These are phyloP conservation scores for Diospyros kaki DNA, from an alignment of 148 eudicot species.

Conservation along the genomic window DNA sequence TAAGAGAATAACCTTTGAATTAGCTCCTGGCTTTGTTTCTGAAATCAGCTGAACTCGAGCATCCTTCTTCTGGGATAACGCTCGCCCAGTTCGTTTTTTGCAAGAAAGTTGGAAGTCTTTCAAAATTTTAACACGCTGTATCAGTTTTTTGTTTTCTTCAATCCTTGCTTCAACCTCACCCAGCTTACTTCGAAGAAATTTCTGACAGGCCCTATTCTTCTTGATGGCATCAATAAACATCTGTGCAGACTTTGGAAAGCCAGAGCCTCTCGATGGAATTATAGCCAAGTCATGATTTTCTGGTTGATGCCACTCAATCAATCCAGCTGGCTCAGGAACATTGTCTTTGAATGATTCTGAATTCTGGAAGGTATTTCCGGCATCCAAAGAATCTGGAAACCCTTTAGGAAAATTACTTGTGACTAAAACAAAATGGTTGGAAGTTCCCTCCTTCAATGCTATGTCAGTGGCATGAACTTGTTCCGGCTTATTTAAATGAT, in stretches of 20 bases:
- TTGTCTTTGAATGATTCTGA: constrained; percentile 14
- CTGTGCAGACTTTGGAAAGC: constrained; percentile 59
- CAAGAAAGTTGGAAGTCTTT: constrained; percentile 60
- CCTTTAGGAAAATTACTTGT: constrained; percentile 32
- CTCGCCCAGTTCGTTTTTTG: constrained; percentile 53
- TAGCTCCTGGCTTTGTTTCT: constrained; percentile 40
- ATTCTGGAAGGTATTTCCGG: constrained; percentile 13
- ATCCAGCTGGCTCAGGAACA: constrained; percentile 20
- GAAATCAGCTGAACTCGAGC: constrained; percentile 68
- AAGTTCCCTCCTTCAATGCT: constrained; percentile 39
- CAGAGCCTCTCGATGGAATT: constrained; percentile 24
- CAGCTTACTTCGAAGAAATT: constrained; percentile 61
- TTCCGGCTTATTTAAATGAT: constrained; percentile 13
- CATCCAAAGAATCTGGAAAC: constrained; percentile 43
- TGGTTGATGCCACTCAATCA: constrained; percentile 22
- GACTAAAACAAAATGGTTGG: constrained; percentile 27
- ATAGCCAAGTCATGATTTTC: constrained; percentile 20
- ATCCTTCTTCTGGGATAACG: constrained; percentile 68
- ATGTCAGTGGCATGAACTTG: constrained; percentile 36
- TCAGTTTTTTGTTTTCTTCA: constrained; percentile 59
- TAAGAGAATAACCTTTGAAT: constrained; percentile 42
- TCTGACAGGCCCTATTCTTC: constrained; percentile 84
- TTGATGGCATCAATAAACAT: constrained; percentile 80
- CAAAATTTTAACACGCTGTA: constrained; percentile 51
- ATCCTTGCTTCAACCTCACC: constrained; percentile 62